Base-by-base conservation (phyloP, 495 filamentous ascomycete genomes). In the Xylaria nigripes region DNA sequence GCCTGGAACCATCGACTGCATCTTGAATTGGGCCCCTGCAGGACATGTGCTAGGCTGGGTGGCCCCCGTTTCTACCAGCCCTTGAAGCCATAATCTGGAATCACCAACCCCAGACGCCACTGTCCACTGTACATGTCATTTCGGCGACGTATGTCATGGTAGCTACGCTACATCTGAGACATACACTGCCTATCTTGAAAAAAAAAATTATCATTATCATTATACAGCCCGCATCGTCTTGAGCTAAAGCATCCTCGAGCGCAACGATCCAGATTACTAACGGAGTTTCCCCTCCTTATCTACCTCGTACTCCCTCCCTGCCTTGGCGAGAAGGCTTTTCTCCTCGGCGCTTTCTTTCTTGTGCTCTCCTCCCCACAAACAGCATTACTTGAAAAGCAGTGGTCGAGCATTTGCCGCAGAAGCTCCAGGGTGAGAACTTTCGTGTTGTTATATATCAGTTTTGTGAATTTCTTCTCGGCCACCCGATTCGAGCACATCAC, bases 71-170 rank as follows among this genome's bases (percentile, higher is more conserved):
- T 45, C 41, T 40, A 25, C 22, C 47, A 45, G 60, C 54, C 45
- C 53, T 63, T 42, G 51, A 48, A 49, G 51, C 48, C 16, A 56
- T 34, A 24, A 40, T 40, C 47, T 57, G 34, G 50, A 51, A 61
- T 59, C 41, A 25, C 44, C 55, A 44, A 55, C 58, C 56, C 50
- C 55, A 52, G 57, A 63, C 57, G 53, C 58, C 60, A 63, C 50
- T 24, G 13, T 54, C 58, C 60, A 63, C 50, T 24, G 13, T 54
- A 32, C 34, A 41, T 32, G 45, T 48, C 13, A 41, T 59, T 50
- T 16, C 23, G n/a, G 42, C n/a, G 24, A 22, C 46, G 54, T 45
- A 38, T 47, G 34, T 47, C 43, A 32, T 25, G 48, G 60, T 50
- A 58, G 56, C 49, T 40, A 22, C 48, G 56, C 49, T 40, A 22